phyloP scores from a whole-genome alignment of 306 rosid species.

The Cicer judaicum region DNA sequence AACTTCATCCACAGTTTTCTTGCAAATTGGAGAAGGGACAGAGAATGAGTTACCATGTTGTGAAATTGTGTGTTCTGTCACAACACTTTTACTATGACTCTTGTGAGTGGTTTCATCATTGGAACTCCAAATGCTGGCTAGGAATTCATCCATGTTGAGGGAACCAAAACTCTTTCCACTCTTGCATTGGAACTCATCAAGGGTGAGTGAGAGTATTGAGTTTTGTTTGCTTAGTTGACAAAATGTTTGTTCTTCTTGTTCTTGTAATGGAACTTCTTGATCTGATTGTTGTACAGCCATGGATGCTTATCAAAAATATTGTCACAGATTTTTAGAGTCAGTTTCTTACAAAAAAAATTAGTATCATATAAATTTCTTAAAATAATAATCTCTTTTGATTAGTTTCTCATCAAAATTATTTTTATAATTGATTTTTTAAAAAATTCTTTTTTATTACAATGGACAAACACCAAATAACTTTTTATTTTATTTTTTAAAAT shows the following conservation, averaged over 20 bases:
- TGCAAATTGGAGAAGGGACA: conserved; percentile 64
- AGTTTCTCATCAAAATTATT: no score
- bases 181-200: conserved; percentile 66
- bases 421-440: no score
- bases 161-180: conserved; percentile 63
- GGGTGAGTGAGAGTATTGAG: conserved; percentile 53
- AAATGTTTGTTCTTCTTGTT: conserved; percentile 34
- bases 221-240: conserved; percentile 45
- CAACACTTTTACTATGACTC: conserved; percentile 24
- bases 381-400: no score
- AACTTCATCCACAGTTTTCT: conserved; percentile 71
- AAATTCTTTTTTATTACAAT: no score
- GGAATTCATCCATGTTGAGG: conserved; percentile 79
- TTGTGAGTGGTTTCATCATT: conserved; percentile 41
- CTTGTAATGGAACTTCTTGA: conserved; percentile 42
- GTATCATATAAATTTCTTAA: no score
- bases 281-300: conserved; percentile 34
- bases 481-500: no score
- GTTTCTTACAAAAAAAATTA: no score
- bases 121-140: conserved; percentile 66
- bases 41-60: conserved; percentile 45
- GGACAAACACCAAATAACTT: no score
- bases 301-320: conserved; percentile 1
- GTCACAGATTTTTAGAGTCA: no score
- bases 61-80: conserved; percentile 20